Conservation (phyloP, 306 rosid genomes). For the Lathyrus aphaca region DNA sequence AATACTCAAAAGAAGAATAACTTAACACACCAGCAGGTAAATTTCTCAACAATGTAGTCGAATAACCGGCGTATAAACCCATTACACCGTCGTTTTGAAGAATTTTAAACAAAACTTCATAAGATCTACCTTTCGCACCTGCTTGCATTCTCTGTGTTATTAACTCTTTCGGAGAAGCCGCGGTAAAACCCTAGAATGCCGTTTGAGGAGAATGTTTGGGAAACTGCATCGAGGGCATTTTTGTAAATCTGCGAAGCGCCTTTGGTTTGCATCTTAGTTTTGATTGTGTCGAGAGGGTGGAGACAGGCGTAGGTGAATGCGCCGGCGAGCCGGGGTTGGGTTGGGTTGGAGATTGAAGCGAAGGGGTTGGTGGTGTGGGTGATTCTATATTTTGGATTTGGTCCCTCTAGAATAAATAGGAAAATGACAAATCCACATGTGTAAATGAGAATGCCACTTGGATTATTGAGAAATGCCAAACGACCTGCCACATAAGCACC, state of each 20-base stretch:
- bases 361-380: conserved; percentile 35
- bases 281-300: conserved; percentile 84
- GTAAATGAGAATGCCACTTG: too few relatives aligned
- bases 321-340: conserved; percentile 57
- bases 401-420: too few relatives aligned
- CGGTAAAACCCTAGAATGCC: conserved; percentile 82
- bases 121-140: conserved; percentile 76
- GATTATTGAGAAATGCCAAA: too few relatives aligned
- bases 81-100: conserved; percentile 72
- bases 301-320: conserved; percentile 96
- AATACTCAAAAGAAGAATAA: conserved; percentile 85
- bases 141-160: conserved; percentile 93
- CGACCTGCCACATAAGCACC: too few relatives aligned
- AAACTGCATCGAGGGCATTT: conserved; percentile 65
- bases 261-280: conserved; percentile 83
- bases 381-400: too few relatives aligned
- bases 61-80: conserved; percentile 83
- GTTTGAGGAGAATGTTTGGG: conserved; percentile 64
- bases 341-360: conserved; percentile 50
- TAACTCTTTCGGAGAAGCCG: conserved; percentile 86
- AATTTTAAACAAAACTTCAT: conserved; percentile 64
- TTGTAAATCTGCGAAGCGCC: conserved; percentile 80
- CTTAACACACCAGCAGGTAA: conserved; percentile 90
- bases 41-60: conserved; percentile 75
- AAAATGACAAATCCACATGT: too few relatives aligned